Conservation (phyloP, 345 rosid species). For the Crucihimalaya himalaica region DNA sequence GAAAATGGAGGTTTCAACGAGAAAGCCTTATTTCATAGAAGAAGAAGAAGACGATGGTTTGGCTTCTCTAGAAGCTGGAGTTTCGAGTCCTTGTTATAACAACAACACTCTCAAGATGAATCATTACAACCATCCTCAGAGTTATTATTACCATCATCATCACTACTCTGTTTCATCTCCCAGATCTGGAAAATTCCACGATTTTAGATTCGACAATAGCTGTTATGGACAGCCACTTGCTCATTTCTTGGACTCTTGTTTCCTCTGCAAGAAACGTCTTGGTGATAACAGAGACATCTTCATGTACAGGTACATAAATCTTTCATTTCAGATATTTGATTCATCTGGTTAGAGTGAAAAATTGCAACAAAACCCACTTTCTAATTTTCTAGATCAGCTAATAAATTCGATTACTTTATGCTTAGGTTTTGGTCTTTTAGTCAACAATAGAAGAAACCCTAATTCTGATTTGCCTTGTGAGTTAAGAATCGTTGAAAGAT, state of each 20-base stretch:
- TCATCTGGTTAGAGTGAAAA: no score
- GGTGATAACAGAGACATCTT: constrained; percentile 74
- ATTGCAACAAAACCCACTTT: neutral
- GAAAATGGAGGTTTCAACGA: constrained; percentile 30
- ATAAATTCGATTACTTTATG: neutral
- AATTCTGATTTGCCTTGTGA: neutral
- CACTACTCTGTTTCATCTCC: constrained; percentile 51
- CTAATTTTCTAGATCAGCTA: neutral
- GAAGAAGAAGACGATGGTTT: constrained; percentile 38
- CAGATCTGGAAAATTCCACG: constrained; percentile 53
- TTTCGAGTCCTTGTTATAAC: constrained; percentile 46
- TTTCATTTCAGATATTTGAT: neutral
- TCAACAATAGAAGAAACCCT: neutral
- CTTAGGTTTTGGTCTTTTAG: neutral
- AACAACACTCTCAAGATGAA: constrained; percentile 28
- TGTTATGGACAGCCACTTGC: constrained; percentile 42
- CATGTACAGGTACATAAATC: constrained; percentile 72
- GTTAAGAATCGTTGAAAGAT: neutral
- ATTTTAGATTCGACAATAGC: constrained; percentile 52
- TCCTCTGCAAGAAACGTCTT: constrained; percentile 64
- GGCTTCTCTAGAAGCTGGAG: constrained; percentile 34
- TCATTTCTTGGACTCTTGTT: constrained; percentile 73
- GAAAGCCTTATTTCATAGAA: constrained; percentile 37
- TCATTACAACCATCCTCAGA: constrained; percentile 19
- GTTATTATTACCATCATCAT: constrained; percentile 28